Percentiles rank a stretch among this genome's conserved stretches.
These are phyloP conservation scores for Neurospora pannonica DNA, from an alignment of 495 filamentous ascomycete genomes.

Conservation along the genomic window DNA sequence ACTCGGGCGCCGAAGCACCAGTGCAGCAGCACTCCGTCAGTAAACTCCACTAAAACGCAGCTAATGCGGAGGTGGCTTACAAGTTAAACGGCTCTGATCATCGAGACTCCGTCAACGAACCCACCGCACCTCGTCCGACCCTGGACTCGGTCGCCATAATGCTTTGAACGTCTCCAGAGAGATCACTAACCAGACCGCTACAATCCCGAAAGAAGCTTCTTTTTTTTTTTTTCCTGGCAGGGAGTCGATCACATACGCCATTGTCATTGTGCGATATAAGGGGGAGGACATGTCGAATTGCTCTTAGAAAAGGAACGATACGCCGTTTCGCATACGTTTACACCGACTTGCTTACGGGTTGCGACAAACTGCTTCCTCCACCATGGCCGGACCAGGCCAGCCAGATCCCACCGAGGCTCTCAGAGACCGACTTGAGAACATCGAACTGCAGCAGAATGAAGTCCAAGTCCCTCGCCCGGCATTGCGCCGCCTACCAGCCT, in stretches of 20 bases:
- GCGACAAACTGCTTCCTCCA: background rate
- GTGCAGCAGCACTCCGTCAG: background rate
- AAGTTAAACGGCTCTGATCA: background rate
- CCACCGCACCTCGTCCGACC: background rate
- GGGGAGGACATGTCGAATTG: background rate
- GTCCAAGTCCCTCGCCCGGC: background rate
- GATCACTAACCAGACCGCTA: background rate
- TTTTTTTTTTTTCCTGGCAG: background rate
- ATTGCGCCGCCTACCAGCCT: background rate
- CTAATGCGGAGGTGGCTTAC: background rate
- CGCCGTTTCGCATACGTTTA: background rate
- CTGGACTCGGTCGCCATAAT: background rate
- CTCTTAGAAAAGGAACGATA: background rate
- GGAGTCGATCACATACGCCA: background rate
- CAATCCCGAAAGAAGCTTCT: background rate
- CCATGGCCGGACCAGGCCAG: conserved; percentile 2
- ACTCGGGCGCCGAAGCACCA: background rate
- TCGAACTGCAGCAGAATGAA: conserved; percentile 14
- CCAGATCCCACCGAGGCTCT: conserved; percentile 7
- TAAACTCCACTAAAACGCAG: background rate
- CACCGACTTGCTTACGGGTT: background rate
- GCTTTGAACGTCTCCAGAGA: background rate
- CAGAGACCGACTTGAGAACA: conserved; percentile 14
- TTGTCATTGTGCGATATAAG: background rate
- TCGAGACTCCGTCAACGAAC: background rate